Evolutionary conservation across 2,329 filamentous ascomycete genomes (phyloP).

Genomic region (Colletotrichum viniferum): DNA sequence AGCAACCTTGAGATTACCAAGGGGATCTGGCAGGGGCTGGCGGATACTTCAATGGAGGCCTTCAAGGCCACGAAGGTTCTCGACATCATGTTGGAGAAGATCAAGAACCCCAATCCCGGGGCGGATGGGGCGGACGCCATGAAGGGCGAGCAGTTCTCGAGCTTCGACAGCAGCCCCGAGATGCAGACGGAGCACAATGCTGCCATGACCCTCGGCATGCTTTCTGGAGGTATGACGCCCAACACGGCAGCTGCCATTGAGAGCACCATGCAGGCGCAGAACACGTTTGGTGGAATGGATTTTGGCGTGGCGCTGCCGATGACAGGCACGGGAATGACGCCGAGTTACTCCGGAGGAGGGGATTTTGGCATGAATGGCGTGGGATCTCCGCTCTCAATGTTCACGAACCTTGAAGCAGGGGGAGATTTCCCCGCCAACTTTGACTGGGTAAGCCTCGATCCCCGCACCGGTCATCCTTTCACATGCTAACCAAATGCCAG

Average conservation of each 20-base stretch:
- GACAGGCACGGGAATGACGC: slow-evolving; percentile 34
- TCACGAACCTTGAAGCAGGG: slow-evolving; percentile 42
- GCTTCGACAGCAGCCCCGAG: slow-evolving; percentile 21
- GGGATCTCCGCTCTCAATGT: slow-evolving; percentile 58
- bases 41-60: slow-evolving; percentile 83
- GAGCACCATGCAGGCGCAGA: slow-evolving; percentile 39
- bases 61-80: slow-evolving; percentile 84
- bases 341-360: slow-evolving; percentile 37
- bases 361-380: slow-evolving; percentile 38
- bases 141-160: slow-evolving; percentile 29
- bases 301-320: slow-evolving; percentile 38
- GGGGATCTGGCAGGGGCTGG: slow-evolving; percentile 79
- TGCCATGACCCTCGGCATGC: slow-evolving; percentile 46
- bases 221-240: slow-evolving; percentile 41
- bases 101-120: slow-evolving; percentile 55
- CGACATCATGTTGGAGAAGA: slow-evolving; percentile 83
- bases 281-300: slow-evolving; percentile 50
- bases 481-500: slow-evolving; percentile 39
- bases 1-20: slow-evolving; percentile 72
- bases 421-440: slow-evolving; percentile 54
- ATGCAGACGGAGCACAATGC: slow-evolving; percentile 43
- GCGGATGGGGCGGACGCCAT: not conserved
- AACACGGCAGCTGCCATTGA: slow-evolving; percentile 29
- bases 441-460: slow-evolving; percentile 57
- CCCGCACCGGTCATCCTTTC: not conserved